Evolutionary conservation across 345 rosid genomes (phyloP), one percentile per base, ranked within the genome.

Genomic region (Populus deltoides): DNA sequence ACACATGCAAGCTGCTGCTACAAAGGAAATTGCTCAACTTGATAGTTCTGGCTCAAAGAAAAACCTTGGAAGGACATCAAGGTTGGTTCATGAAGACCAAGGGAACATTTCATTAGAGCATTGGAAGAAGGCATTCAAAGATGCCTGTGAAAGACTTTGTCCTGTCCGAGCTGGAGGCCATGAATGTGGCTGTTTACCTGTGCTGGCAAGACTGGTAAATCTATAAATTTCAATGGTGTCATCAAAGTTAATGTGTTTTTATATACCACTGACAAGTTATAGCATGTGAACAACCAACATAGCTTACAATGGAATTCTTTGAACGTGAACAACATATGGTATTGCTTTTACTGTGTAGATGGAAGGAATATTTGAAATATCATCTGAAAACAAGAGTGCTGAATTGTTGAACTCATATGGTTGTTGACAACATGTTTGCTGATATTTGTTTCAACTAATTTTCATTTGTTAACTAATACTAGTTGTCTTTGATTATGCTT

Each of bases 121-220:
- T 31, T 96, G 98, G 99, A 93, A 93, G 90, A 83, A 82, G 75
- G 99, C 97, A 63, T 92, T 96, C 88, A 87, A 85, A 85, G 98
- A 92, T 75, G 98, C 98, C 59, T 91, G 90, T 76, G 91, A 92
- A 86, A 92, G 97, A 81, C 89, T 96, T 76, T 96, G 99, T 85
- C 99, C 99, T 69, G 87, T 96, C 78, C 89, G 97, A 85, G 98
- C 94, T 76, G 92, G 86, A 18, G 97, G 97, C 11, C 97, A 93
- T 76, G 91, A 91, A 72, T 96, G 99, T 84, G 99, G 97, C 68
- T 95, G 99, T 89, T 85, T 93, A 78, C 81, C 88, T 1, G 70
- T 87, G 83, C 89, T 89, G 77, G 83, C 93, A 7, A 91, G 92
- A 88, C 86, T 90, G 97, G 99, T 95, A 90, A 63, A 68, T 47